Percentiles rank a stretch among this genome's conserved stretches.
Evolutionary conservation across 192 early-diverging fungal genomes (phyloP).

Genomic region (Coemansia biformis): DNA sequence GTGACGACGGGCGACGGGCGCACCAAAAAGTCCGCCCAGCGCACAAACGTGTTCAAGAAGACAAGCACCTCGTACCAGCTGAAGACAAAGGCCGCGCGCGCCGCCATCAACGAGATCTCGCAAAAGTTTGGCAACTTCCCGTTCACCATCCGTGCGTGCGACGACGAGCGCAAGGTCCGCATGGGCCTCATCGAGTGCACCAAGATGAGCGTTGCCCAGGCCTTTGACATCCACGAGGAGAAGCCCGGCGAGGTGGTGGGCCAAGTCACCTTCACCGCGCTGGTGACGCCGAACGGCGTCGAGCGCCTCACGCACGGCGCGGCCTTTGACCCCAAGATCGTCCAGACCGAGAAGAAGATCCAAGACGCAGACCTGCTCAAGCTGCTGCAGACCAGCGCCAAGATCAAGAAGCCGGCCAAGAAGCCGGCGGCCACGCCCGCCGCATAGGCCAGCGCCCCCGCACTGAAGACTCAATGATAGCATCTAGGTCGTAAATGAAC

Average conservation of each 20-base stretch:
- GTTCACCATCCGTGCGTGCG: constrained; percentile 78
- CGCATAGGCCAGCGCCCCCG: not conserved
- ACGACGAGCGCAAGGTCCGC: constrained; percentile 87
- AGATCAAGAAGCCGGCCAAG: constrained; percentile 43
- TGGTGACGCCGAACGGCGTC: constrained; percentile 83
- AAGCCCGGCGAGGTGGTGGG: constrained; percentile 74
- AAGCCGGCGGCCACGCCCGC: constrained; percentile 9
- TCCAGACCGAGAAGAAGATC: constrained; percentile 83
- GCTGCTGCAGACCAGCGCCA: constrained; percentile 60
- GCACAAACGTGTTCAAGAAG: constrained; percentile 92
- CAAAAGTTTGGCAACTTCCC: constrained; percentile 80
- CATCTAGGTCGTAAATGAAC: constrained; percentile 3
- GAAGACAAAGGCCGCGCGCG: constrained; percentile 82
- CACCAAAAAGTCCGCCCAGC: constrained; percentile 59
- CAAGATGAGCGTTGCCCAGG: constrained; percentile 72
- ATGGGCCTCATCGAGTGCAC: constrained; percentile 88
- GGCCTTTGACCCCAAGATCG: constrained; percentile 65
- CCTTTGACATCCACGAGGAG: constrained; percentile 82
- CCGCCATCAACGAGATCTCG: constrained; percentile 66
- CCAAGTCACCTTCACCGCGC: constrained; percentile 88
- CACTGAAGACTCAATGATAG: no score
- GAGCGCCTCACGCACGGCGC: constrained; percentile 71
- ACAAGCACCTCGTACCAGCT: constrained; percentile 71
- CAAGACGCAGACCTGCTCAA: constrained; percentile 72
- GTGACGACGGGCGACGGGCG: constrained; percentile 88